These are phyloP conservation scores for Aspergillus neotritici DNA, from an alignment of 2,329 filamentous ascomycete species.

Conservation along the genomic window DNA sequence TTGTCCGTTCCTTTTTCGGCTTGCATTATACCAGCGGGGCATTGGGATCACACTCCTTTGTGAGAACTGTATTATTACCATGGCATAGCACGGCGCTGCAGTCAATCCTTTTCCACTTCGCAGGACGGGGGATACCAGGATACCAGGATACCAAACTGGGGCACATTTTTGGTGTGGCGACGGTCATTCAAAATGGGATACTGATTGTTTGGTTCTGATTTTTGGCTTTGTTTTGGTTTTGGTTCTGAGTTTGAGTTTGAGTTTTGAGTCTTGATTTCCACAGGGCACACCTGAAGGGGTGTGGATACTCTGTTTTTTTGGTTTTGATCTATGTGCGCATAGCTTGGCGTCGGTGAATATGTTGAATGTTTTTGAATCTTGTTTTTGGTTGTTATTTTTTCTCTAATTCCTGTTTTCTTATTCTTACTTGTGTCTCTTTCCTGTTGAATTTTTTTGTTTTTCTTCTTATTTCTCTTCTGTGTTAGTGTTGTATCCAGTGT, in stretches of 20 bases:
- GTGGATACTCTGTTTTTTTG: background rate
- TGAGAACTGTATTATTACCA: conserved; percentile 30
- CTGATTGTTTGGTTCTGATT: background rate
- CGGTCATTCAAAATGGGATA: conserved; percentile 13
- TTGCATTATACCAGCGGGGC: conserved; percentile 25
- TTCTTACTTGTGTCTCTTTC: background rate
- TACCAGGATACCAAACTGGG: conserved; percentile 15
- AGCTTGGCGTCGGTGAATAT: conserved; percentile 22
- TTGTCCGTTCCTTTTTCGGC: conserved; percentile 27
- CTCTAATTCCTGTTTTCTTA: background rate
- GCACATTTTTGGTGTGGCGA: conserved; percentile 11
- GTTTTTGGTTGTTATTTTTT: background rate
- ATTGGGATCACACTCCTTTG: conserved; percentile 32
- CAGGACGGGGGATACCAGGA: conserved; percentile 28
- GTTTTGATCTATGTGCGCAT: conserved; percentile 17
- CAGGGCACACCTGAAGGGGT: background rate
- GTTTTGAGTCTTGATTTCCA: conserved; percentile 4
- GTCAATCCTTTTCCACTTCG: conserved; percentile 34
- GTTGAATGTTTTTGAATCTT: background rate
- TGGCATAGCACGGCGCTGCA: conserved; percentile 34
- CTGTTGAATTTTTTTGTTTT: conserved; percentile 1
- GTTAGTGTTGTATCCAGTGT: background rate
- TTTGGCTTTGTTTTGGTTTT: conserved; percentile 3
- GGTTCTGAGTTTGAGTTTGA: conserved; percentile 3
- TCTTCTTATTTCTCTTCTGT: conserved; percentile 1